Conservation (phyloP, 2,329 filamentous ascomycete species). For the Rutstroemia sp. region DNA sequence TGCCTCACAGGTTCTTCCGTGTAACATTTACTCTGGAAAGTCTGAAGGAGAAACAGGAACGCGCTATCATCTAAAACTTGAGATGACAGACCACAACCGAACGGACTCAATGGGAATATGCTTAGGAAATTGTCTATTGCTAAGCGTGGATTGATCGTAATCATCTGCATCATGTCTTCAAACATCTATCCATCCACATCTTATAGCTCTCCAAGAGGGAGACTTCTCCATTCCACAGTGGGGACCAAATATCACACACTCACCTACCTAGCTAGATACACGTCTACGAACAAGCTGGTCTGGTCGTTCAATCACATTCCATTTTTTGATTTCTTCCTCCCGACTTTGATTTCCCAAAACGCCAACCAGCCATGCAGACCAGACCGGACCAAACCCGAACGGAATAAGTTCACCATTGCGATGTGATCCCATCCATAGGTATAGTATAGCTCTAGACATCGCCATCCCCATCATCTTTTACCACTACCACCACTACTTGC, state of each 20-base stretch:
- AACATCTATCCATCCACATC: no score
- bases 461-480: background rate
- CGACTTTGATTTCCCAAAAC: constrained; percentile 7
- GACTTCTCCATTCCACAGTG: background rate
- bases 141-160: no score
- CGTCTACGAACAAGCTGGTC: no score
- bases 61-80: no score
- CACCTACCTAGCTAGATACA: background rate
- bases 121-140: no score
- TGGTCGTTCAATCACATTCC: background rate
- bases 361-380: constrained; percentile 9
- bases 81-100: no score
- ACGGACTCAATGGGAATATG: no score
- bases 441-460: background rate
- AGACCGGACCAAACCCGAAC: background rate
- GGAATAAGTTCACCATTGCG: background rate
- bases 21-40: no score
- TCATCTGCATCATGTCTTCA: no score
- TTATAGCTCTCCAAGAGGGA: no score
- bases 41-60: no score
- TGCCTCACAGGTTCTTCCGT: no score
- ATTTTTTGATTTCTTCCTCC: background rate
- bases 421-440: background rate
- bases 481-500: background rate
- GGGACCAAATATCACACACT: background rate